A percentile compares a stretch with the other conserved stretches of the same genome.
phyloP scores from a whole-genome alignment of 2,329 filamentous ascomycete genomes.

The Zasmidium citrigriseum region DNA sequence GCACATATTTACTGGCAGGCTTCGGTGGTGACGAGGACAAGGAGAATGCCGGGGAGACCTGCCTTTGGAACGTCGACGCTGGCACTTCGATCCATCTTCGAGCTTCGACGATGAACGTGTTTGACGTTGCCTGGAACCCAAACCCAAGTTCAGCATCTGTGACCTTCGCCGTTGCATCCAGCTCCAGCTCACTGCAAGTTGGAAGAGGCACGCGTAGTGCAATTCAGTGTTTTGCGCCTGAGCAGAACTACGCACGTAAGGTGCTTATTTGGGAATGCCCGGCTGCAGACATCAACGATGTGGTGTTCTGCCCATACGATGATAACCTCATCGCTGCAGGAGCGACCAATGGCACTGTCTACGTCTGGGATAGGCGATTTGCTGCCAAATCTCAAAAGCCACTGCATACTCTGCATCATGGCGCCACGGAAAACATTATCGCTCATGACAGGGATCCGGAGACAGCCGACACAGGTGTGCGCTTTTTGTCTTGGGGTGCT shows the following conservation, averaged over 20 bases:
- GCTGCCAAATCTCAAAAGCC: constrained; percentile 40
- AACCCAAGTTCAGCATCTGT: constrained; percentile 36
- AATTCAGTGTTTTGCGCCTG: constrained; percentile 55
- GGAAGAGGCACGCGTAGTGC: constrained; percentile 49
- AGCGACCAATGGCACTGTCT: constrained; percentile 61
- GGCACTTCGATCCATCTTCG: constrained; percentile 43
- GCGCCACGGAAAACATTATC: constrained; percentile 51
- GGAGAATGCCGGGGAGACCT: constrained; percentile 53
- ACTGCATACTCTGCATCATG: constrained; percentile 55
- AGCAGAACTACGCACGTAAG: constrained; percentile 34
- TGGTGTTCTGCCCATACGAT: constrained; percentile 49
- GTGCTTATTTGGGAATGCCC: constrained; percentile 56
- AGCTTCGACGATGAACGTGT: constrained; percentile 55
- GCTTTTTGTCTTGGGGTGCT: constrained; percentile 59
- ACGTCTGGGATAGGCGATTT: constrained; percentile 60
- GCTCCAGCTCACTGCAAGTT: constrained; percentile 38
- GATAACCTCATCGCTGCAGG: constrained; percentile 58
- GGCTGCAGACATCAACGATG: constrained; percentile 63
- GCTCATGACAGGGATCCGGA: constrained; percentile 48
- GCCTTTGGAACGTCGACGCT: constrained; percentile 54
- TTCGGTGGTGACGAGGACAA: constrained; percentile 46
- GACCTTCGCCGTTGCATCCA: constrained; percentile 56
- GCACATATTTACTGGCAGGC: constrained; percentile 54
- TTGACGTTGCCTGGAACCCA: constrained; percentile 61
- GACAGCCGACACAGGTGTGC: constrained; percentile 58